phyloP scores from a whole-genome alignment of 23 red algal genomes.

The Agarophyton chilense region DNA sequence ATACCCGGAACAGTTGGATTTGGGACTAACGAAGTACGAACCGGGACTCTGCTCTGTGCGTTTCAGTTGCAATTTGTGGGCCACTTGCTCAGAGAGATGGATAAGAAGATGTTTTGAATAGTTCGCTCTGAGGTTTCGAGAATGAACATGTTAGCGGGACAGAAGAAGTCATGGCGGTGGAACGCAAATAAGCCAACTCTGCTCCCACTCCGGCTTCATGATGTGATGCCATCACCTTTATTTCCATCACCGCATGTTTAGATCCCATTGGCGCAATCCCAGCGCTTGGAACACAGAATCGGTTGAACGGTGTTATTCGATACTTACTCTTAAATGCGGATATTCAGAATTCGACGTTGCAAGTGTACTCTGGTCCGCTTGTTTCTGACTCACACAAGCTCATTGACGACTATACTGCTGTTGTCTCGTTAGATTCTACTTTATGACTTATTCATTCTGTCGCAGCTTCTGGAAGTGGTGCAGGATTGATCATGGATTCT shows the following conservation, averaged over 20 bases:
- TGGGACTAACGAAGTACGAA: slow-evolving; percentile 25
- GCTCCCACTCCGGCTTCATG: slow-evolving; percentile 28
- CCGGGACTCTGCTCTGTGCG: slow-evolving; percentile 47
- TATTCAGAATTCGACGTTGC: not conserved
- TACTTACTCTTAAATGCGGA: slow-evolving; percentile 21
- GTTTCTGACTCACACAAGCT: not conserved
- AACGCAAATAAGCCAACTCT: slow-evolving; percentile 29
- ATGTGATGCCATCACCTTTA: slow-evolving; percentile 27
- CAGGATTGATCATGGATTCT: slow-evolving; percentile 15
- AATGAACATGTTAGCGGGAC: slow-evolving; percentile 42
- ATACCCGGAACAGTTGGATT: slow-evolving; percentile 34
- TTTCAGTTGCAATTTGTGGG: slow-evolving; percentile 37
- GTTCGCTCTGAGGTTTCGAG: slow-evolving; percentile 34
- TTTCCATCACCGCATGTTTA: slow-evolving; percentile 19
- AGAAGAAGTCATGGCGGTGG: slow-evolving; percentile 22
- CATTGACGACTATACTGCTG: slow-evolving; percentile 5
- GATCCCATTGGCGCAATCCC: slow-evolving; percentile 28
- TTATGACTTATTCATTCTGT: slow-evolving; percentile 48
- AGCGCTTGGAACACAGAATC: slow-evolving; percentile 46
- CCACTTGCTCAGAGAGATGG: slow-evolving; percentile 19
- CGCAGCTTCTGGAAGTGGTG: slow-evolving; percentile 34
- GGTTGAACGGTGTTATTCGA: slow-evolving; percentile 4
- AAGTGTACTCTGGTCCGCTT: not conserved
- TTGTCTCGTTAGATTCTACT: not conserved
- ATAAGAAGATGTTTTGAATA: slow-evolving; percentile 24